A percentile compares a stretch with the other conserved stretches of the same genome.
Evolutionary conservation across 495 filamentous ascomycete genomes (phyloP).

Genomic region (Acidomyces sp.): DNA sequence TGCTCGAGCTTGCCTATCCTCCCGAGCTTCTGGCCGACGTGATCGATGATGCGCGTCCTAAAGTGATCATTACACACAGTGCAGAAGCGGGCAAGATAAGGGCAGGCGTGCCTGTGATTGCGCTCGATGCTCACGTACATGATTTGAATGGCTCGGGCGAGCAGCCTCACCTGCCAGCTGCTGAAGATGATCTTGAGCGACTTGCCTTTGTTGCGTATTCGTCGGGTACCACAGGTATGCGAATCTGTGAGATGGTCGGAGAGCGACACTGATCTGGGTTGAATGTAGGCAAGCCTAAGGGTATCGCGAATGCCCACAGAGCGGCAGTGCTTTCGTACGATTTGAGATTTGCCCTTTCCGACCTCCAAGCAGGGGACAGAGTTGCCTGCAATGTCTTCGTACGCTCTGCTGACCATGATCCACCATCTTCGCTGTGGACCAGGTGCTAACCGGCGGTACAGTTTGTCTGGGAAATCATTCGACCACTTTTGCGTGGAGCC

Average conservation of each 20-base stretch:
- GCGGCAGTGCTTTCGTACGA: slow-evolving; percentile 54
- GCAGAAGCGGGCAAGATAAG: slow-evolving; percentile 45
- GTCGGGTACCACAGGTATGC: slow-evolving; percentile 53
- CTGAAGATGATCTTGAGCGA: slow-evolving; percentile 47
- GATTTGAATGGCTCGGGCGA: no score
- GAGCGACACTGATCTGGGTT: background rate
- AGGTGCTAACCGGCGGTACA: no score
- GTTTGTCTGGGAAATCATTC: slow-evolving; percentile 64
- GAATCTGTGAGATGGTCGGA: background rate
- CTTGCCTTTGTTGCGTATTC: slow-evolving; percentile 56
- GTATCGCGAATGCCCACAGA: slow-evolving; percentile 54
- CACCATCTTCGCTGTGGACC: no score
- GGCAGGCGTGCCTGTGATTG: slow-evolving; percentile 39
- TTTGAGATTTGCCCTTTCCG: slow-evolving; percentile 47
- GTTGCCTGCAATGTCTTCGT: slow-evolving; percentile 64
- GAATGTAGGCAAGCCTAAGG: slow-evolving; percentile 48
- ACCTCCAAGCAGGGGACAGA: slow-evolving; percentile 49
- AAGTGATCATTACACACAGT: slow-evolving; percentile 45
- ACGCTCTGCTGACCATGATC: no score
- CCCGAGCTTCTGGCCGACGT: slow-evolving; percentile 51
- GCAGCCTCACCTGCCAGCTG: slow-evolving; percentile 29
- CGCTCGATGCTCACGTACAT: no score
- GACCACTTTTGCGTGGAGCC: slow-evolving; percentile 53
- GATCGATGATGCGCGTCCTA: slow-evolving; percentile 49
- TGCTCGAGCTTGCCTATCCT: slow-evolving; percentile 57